Evolutionary conservation across 176 grass and related monocot genomes (phyloP).

Genomic region (Saccharum spontaneum): DNA sequence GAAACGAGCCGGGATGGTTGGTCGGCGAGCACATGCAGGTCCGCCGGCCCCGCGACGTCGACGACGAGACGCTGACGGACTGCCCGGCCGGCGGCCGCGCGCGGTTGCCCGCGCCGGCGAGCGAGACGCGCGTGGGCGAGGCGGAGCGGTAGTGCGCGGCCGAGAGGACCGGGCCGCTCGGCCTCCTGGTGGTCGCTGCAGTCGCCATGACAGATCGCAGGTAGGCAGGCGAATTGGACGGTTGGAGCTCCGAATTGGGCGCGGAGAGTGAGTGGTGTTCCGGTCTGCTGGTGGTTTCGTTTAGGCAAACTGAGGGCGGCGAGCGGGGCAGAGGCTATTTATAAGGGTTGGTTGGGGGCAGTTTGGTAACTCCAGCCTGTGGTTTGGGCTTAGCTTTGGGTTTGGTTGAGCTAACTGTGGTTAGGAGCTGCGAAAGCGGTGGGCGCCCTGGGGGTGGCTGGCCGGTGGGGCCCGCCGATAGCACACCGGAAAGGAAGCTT

Average conservation of each 20-base stretch:
- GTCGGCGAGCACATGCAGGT: slow-evolving; percentile 75
- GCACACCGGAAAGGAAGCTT: slow-evolving; percentile 27
- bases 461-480: background rate
- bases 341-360: background rate
- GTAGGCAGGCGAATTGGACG: background rate
- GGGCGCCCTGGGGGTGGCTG: background rate
- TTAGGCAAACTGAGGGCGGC: slow-evolving; percentile 2
- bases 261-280: too few species aligned
- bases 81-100: background rate
- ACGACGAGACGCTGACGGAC: slow-evolving; percentile 19
- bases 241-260: background rate
- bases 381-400: background rate
- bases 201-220: slow-evolving; percentile 30
- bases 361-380: background rate
- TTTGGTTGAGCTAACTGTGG: slow-evolving; percentile 24
- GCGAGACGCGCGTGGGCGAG: slow-evolving; percentile 48
- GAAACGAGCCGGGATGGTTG: slow-evolving; percentile 68
- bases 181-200: slow-evolving; percentile 33
- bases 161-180: slow-evolving; percentile 17
- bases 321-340: background rate
- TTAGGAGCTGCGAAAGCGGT: background rate
- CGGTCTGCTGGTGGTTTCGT: slow-evolving; percentile 17
- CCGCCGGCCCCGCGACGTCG: background rate
- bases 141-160: slow-evolving; percentile 36
- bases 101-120: slow-evolving; percentile 8